Percentiles rank a stretch among this genome's conserved stretches.
Conservation (phyloP, 805 yeast genomes). For the Metschnikowia santaceciliae region DNA sequence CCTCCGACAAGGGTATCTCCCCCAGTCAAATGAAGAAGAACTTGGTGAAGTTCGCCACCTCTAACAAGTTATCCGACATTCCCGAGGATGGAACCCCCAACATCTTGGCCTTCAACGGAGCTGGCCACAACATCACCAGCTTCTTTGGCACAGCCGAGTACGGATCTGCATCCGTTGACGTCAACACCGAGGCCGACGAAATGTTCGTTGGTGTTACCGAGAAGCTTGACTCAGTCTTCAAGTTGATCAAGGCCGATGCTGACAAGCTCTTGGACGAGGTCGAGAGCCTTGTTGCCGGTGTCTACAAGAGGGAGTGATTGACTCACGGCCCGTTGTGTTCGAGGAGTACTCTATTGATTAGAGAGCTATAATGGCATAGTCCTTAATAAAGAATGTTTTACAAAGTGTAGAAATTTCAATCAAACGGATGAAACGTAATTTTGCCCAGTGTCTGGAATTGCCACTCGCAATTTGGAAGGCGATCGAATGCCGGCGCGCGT, state of each 20-base stretch:
- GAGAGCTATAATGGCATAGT: background rate
- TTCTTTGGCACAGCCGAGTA: constrained; percentile 48
- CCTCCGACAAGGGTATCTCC: constrained; percentile 51
- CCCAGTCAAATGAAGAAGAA: constrained; percentile 77
- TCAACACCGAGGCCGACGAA: constrained; percentile 16
- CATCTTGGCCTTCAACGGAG: constrained; percentile 76
- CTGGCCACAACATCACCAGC: constrained; percentile 62
- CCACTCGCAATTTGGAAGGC: background rate
- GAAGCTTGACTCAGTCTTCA: constrained; percentile 21
- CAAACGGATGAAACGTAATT: background rate
- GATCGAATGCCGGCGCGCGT: constrained; percentile 1
- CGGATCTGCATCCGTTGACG: constrained; percentile 11
- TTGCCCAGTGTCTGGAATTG: background rate
- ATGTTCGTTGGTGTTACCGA: constrained; percentile 9
- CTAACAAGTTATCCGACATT: constrained; percentile 54
- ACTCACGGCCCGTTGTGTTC: background rate
- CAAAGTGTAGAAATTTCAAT: background rate
- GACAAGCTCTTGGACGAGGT: constrained; percentile 22
- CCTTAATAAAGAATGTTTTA: background rate
- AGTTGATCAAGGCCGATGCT: constrained; percentile 18
- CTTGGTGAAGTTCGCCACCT: constrained; percentile 64
- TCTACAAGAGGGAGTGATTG: constrained; percentile 20
- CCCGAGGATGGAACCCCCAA: constrained; percentile 73
- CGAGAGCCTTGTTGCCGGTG: constrained; percentile 25
- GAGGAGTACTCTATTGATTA: constrained; percentile 2